Base-by-base conservation (phyloP, 306 rosid genomes). In the Prunus kanzakura region DNA sequence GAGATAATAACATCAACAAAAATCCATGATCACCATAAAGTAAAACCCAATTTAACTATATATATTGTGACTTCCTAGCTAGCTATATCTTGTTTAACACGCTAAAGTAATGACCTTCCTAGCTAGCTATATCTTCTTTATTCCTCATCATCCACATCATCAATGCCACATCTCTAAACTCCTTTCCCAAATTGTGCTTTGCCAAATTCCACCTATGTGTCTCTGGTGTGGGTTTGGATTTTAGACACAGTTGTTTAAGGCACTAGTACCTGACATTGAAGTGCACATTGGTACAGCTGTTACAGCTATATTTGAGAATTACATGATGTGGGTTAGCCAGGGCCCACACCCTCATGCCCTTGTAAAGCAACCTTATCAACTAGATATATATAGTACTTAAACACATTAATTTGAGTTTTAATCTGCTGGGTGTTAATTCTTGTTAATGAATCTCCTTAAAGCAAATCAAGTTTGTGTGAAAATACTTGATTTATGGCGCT, bases 111-210 rank as follows among this genome's bases (percentile, higher is more conserved):
- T 25, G 27, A 25, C 27, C 27, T 25, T 25, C 27, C 27, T 25
- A 25, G 27, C 27, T 25, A 25, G 27, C 27, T 25, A 25, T 25
- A 25, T 25, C 27, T 25, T 25, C 27, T 25, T 25, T 25, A 25
- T 25, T 25, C 27, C 27, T 25, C 27, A 25, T 25, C 27, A 25
- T 25, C 27, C 27, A 25, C 27, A 25, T 1, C 76, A 76, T 76
- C 74, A 70, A 80, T 78, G 84, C 79, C 86, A 74, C 83, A 78
- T 74, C 68, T 75, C 63, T 47, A 15, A 60, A 60, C 29, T 35
- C 45, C 57, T 78, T 50, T 29, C 32, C 19, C 19, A 22, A 47
- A 35, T 41, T 23, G 58, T 41, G n/a, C 51, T 50, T 45, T 77
- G 75, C 61, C 67, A 69, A 78, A 74, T 66, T 75, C 71, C 66